A percentile compares a stretch with the other conserved stretches of the same genome.
These are phyloP conservation scores for Boletus rex-veris DNA, from an alignment of 768 basidiomycete species.

Conservation along the genomic window DNA sequence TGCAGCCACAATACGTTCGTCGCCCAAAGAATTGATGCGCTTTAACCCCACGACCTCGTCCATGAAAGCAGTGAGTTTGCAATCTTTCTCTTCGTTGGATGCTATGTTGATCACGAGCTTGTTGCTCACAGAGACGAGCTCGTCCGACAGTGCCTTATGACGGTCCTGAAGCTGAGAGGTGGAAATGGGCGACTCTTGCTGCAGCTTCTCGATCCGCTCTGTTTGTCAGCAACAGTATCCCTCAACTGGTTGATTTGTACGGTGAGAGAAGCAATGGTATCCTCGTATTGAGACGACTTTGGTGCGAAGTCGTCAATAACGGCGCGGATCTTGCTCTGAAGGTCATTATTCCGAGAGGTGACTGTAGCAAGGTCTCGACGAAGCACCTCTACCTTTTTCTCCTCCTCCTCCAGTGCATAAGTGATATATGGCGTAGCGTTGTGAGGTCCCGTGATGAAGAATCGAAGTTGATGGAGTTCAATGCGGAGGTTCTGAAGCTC, in stretches of 20 bases:
- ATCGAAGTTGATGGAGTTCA: neutral
- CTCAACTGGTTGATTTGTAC: neutral
- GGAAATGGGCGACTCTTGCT: neutral
- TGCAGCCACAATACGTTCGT: neutral
- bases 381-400: conserved; percentile 3
- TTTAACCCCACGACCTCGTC: neutral
- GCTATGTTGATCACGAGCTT: neutral
- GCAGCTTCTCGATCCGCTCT: neutral
- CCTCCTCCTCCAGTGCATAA: neutral
- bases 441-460: neutral
- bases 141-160: neutral
- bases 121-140: neutral
- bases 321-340: neutral
- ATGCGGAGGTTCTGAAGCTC: neutral
- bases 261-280: neutral
- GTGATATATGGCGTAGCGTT: neutral
- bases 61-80: neutral
- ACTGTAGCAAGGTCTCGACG: neutral
- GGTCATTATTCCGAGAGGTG: neutral
- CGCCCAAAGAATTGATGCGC: neutral
- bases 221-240: neutral
- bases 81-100: neutral
- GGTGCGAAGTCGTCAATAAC: neutral
- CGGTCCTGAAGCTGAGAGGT: neutral
- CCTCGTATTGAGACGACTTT: conserved; percentile 2